Percentiles rank a stretch among this genome's conserved stretches.
Evolutionary conservation across 2,329 filamentous ascomycete species (phyloP).

Genomic region (Pseudogymnoascus sp.): DNA sequence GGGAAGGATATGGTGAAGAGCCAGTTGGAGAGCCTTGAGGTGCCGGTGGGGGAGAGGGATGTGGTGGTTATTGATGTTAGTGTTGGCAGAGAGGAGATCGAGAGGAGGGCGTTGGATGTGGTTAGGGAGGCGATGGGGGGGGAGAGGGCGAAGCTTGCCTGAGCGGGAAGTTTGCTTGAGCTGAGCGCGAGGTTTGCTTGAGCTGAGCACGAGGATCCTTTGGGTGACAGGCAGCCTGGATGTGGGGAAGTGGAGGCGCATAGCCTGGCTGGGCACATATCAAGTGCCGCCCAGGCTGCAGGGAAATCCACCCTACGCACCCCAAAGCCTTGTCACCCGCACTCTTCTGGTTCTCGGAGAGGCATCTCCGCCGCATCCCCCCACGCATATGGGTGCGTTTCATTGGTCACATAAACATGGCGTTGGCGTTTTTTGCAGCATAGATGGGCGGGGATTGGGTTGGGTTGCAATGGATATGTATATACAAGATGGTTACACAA

Average conservation of each 20-base stretch:
- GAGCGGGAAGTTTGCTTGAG: not conserved
- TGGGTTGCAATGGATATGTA: not conserved
- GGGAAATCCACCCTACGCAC: not conserved
- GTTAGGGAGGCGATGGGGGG: not conserved
- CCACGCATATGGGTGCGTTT: not conserved
- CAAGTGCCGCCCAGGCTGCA: not conserved
- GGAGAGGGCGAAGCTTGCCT: not conserved
- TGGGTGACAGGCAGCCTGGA: not conserved
- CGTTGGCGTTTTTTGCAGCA: not conserved
- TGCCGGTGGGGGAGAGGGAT: conserved; percentile 64
- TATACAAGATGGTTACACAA: not conserved
- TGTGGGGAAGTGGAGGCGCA: not conserved
- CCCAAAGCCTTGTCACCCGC: not conserved
- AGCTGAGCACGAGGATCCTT: no score
- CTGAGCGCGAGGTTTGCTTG: not conserved
- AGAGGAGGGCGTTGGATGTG: conserved; percentile 47
- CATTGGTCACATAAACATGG: not conserved
- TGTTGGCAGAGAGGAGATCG: conserved; percentile 48
- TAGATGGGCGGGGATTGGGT: not conserved
- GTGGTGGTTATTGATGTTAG: conserved; percentile 64
- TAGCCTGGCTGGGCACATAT: not conserved
- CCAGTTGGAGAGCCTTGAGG: conserved; percentile 82
- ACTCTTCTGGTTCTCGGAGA: not conserved
- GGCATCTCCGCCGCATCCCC: not conserved
- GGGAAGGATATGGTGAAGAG: conserved; percentile 90